Conservation (phyloP, 2,329 filamentous ascomycete genomes). For the Nothophoma quercina region DNA sequence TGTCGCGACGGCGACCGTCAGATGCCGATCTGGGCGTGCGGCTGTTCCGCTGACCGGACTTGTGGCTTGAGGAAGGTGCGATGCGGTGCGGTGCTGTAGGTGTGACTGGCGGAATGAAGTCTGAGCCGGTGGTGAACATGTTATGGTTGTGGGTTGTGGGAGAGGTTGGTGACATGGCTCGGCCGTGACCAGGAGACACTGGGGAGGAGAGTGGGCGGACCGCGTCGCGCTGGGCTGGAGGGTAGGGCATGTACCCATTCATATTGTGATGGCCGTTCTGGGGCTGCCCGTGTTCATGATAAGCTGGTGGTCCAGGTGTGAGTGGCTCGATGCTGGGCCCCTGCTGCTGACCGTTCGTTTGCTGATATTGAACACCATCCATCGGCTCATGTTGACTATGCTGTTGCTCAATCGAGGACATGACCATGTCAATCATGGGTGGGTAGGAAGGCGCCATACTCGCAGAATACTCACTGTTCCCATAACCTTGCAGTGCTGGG, state of each 20-base stretch:
- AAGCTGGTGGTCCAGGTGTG: conserved; percentile 33
- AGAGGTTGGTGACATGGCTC: conserved; percentile 24
- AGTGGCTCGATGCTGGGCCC: conserved; percentile 37
- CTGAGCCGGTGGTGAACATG: conserved; percentile 32
- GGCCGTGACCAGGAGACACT: conserved; percentile 28
- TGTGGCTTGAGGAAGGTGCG: conserved; percentile 25
- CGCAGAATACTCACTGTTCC: conserved; percentile 25
- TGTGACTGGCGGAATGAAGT: conserved; percentile 31
- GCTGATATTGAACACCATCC: conserved; percentile 6
- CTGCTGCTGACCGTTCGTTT: conserved; percentile 17
- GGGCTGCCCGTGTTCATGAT: conserved; percentile 10
- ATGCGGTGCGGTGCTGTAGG: conserved; percentile 8
- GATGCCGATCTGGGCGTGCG: conserved; percentile 43
- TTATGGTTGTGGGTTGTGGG: conserved; percentile 28
- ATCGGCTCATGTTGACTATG: conserved; percentile 20
- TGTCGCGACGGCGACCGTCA: conserved; percentile 27
- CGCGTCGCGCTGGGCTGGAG: conserved; percentile 13
- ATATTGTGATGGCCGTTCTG: conserved; percentile 16
- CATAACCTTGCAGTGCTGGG: conserved; percentile 35
- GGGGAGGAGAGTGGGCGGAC: conserved; percentile 29
- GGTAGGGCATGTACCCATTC: conserved; percentile 21
- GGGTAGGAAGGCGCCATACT: conserved; percentile 24
- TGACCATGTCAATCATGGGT: conserved; percentile 34
- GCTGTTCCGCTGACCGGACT: conserved; percentile 32
- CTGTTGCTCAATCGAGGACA: conserved; percentile 46